Evolutionary conservation across 768 basidiomycete genomes (phyloP).

Genomic region (Pleurotus citrinopileatus): DNA sequence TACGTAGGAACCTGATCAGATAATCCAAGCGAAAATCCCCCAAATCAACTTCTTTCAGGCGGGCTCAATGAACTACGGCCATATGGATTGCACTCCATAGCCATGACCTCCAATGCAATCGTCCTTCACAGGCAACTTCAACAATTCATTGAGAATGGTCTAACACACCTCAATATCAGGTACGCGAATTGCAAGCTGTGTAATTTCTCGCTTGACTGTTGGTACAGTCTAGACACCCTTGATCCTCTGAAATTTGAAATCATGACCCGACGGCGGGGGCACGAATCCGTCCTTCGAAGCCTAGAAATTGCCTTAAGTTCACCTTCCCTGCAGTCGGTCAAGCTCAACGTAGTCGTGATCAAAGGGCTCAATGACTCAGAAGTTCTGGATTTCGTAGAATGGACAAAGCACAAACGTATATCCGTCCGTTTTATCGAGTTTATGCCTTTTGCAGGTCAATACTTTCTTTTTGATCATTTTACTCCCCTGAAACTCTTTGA

Average conservation of each 20-base stretch:
- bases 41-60: background rate
- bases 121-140: slow-evolving; percentile 73
- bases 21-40: background rate
- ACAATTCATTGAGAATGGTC: slow-evolving; percentile 60
- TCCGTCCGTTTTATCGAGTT: slow-evolving; percentile 90
- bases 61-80: slow-evolving; percentile 54
- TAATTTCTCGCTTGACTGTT: slow-evolving; percentile 1
- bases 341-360: slow-evolving; percentile 84
- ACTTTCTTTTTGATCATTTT: background rate
- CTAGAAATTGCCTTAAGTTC: slow-evolving; percentile 60
- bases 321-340: slow-evolving; percentile 54
- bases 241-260: slow-evolving; percentile 87
- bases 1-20: slow-evolving; percentile 42
- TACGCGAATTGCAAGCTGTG: slow-evolving; percentile 18
- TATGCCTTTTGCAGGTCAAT: slow-evolving; percentile 86
- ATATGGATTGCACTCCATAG: slow-evolving; percentile 69
- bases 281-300: slow-evolving; percentile 69
- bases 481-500: background rate
- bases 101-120: slow-evolving; percentile 85
- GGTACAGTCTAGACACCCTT: slow-evolving; percentile 71
- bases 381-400: slow-evolving; percentile 71
- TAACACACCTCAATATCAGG: slow-evolving; percentile 77
- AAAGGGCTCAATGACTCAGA: slow-evolving; percentile 82
- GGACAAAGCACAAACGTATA: slow-evolving; percentile 61
- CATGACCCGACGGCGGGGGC: slow-evolving; percentile 78